These are phyloP conservation scores for Ophiostoma novo-ulmi DNA, from an alignment of 2,329 filamentous ascomycete genomes.

Conservation along the genomic window DNA sequence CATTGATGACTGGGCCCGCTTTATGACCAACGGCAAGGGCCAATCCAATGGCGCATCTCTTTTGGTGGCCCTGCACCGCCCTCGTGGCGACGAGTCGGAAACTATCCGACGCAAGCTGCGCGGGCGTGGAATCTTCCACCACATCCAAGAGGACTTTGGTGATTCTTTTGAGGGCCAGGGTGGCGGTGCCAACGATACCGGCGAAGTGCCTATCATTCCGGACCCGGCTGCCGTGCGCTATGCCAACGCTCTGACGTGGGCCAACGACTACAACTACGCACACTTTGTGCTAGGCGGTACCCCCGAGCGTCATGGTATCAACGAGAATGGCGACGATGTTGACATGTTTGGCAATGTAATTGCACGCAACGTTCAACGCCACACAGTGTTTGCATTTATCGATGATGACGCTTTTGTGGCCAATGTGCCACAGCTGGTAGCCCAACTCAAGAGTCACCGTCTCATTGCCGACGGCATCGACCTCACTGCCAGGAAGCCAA, in stretches of 20 bases:
- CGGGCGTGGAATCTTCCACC: slow-evolving; percentile 39
- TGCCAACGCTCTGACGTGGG: slow-evolving; percentile 20
- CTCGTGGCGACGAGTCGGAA: slow-evolving; percentile 34
- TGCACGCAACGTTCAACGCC: neutral
- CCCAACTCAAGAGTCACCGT: slow-evolving; percentile 31
- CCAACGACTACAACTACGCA: slow-evolving; percentile 12
- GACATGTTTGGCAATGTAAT: slow-evolving; percentile 5
- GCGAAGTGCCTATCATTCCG: slow-evolving; percentile 12
- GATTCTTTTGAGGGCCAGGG: slow-evolving; percentile 25
- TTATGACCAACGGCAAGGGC: slow-evolving; percentile 41
- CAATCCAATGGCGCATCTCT: slow-evolving; percentile 42
- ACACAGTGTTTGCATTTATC: slow-evolving; percentile 39
- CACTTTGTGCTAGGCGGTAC: slow-evolving; percentile 13
- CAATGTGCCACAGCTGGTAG: slow-evolving; percentile 38
- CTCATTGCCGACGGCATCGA: slow-evolving; percentile 8
- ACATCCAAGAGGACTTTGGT: slow-evolving; percentile 26
- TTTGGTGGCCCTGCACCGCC: slow-evolving; percentile 40
- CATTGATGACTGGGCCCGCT: slow-evolving; percentile 42
- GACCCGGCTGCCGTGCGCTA: slow-evolving; percentile 27
- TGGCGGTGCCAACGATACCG: slow-evolving; percentile 15
- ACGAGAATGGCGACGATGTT: slow-evolving; percentile 7
- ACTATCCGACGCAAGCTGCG: slow-evolving; percentile 34
- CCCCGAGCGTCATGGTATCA: neutral
- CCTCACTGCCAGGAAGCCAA: neutral
- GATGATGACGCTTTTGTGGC: slow-evolving; percentile 47